Percentiles rank a stretch among this genome's conserved stretches.
Conservation (phyloP, 2,329 filamentous ascomycete genomes). For the Xylariales sp. region DNA sequence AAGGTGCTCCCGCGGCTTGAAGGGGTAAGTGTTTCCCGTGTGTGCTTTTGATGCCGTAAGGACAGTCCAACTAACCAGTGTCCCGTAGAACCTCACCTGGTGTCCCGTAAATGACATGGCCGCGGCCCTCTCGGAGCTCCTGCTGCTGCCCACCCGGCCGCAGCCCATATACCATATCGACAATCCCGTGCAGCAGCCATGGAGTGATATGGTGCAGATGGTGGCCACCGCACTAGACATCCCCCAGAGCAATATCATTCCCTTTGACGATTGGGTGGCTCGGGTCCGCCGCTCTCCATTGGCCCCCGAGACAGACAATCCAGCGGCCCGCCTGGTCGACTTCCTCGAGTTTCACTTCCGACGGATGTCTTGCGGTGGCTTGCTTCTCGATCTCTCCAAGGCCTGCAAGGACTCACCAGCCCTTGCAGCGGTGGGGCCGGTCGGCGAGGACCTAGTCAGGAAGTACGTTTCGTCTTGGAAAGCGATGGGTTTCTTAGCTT, state of each 20-base stretch:
- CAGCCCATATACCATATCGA: slow-evolving; percentile 17
- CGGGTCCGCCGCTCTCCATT: slow-evolving; percentile 22
- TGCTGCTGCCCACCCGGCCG: background rate
- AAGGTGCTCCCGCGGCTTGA: slow-evolving; percentile 34
- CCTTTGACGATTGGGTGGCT: slow-evolving; percentile 24
- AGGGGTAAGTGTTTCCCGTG: no score
- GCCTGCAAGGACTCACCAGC: slow-evolving; percentile 19
- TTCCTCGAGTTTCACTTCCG: no score
- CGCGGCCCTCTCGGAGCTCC: slow-evolving; percentile 10
- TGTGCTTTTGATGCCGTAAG: no score
- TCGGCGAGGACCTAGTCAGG: slow-evolving; percentile 15
- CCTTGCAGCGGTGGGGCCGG: slow-evolving; percentile 16
- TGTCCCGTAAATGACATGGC: slow-evolving; percentile 37
- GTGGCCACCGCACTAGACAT: slow-evolving; percentile 20
- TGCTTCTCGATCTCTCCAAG: slow-evolving; percentile 23
- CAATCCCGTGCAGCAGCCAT: slow-evolving; percentile 17
- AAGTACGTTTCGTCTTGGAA: slow-evolving; percentile 21
- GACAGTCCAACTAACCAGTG: no score
- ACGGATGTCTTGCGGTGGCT: no score
- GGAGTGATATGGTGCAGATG: slow-evolving; percentile 18
- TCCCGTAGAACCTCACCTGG: no score
- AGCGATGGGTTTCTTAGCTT: slow-evolving; percentile 19
- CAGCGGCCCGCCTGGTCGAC: no score
- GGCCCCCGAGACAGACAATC: no score
- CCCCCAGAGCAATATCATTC: slow-evolving; percentile 14